A percentile compares a stretch with the other conserved stretches of the same genome.
Evolutionary conservation across 495 filamentous ascomycete genomes (phyloP).

Genomic region (Parmelia sp.): DNA sequence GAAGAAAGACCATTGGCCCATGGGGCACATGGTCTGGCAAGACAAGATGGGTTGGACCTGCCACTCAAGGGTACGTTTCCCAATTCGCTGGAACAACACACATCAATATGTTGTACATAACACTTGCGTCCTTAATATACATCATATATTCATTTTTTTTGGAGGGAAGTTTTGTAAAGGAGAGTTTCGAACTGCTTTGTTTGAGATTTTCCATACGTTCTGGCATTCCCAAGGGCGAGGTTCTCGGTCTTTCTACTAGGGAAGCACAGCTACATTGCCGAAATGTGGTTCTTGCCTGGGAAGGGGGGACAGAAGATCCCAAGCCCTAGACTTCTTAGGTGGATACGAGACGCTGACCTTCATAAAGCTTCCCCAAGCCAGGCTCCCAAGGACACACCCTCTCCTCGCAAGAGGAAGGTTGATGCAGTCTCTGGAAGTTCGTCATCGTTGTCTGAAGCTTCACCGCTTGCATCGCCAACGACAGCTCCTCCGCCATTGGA

Average conservation of each 20-base stretch:
- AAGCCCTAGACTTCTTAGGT: too few species aligned
- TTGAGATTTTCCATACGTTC: background rate
- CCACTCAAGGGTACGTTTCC: constrained; percentile 56
- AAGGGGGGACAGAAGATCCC: too few species aligned
- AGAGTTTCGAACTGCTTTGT: background rate
- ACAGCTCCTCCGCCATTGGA: constrained; percentile 35
- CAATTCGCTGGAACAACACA: background rate
- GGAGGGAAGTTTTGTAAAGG: background rate
- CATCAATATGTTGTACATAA: background rate
- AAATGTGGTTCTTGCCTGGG: too few species aligned
- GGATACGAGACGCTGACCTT: constrained; percentile 8
- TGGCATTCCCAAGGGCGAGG: background rate
- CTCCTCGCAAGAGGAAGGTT: constrained; percentile 39
- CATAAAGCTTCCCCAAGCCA: constrained; percentile 18
- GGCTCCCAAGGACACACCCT: constrained; percentile 12
- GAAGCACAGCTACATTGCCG: background rate
- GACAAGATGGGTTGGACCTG: constrained; percentile 57
- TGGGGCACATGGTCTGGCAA: constrained; percentile 57
- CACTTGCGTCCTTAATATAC: background rate
- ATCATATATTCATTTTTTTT: background rate
- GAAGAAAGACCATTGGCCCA: constrained; percentile 54
- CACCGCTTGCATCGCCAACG: constrained; percentile 45
- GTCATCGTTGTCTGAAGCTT: constrained; percentile 55
- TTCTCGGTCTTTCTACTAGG: background rate
- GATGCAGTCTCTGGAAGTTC: constrained; percentile 56